A percentile compares a stretch with the other conserved stretches of the same genome.
Conservation (phyloP, 441 rosid species). For the Breynia disticha region DNA sequence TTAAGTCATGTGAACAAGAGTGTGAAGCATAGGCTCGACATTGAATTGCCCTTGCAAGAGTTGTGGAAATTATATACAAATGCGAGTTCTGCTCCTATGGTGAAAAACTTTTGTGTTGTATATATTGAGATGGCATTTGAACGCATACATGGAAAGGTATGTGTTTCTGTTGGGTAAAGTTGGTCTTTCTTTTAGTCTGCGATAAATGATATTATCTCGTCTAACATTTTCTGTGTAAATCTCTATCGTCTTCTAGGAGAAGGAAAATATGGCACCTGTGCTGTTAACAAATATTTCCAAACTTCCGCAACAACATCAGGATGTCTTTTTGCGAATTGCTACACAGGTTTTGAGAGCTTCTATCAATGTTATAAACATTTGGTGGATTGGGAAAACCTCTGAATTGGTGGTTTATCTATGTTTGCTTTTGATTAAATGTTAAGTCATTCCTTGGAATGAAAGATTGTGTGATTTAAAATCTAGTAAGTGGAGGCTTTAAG, state of each 20-base stretch:
- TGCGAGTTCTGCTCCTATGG: constrained; percentile 56
- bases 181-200: background rate
- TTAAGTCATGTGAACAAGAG: constrained; percentile 93
- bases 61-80: constrained; percentile 65
- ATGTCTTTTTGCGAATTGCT: constrained; percentile 64
- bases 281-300: constrained; percentile 54
- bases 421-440: too few species aligned
- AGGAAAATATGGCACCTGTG: constrained; percentile 62
- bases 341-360: constrained; percentile 36
- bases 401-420: background rate
- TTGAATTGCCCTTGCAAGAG: constrained; percentile 62
- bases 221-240: background rate
- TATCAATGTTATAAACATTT: background rate
- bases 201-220: background rate
- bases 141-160: constrained; percentile 52
- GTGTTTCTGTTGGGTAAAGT: constrained; percentile 10
- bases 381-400: background rate
- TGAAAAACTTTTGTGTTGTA: constrained; percentile 75
- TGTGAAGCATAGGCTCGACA: constrained; percentile 75
- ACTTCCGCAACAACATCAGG: constrained; percentile 81
- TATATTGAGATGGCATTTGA: constrained; percentile 97
- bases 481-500: too few species aligned
- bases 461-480: too few species aligned
- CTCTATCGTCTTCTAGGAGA: constrained; percentile 42
- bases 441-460: too few species aligned